Conservation (phyloP, 2,329 filamentous ascomycete species). For the Neobulgaria alba region DNA sequence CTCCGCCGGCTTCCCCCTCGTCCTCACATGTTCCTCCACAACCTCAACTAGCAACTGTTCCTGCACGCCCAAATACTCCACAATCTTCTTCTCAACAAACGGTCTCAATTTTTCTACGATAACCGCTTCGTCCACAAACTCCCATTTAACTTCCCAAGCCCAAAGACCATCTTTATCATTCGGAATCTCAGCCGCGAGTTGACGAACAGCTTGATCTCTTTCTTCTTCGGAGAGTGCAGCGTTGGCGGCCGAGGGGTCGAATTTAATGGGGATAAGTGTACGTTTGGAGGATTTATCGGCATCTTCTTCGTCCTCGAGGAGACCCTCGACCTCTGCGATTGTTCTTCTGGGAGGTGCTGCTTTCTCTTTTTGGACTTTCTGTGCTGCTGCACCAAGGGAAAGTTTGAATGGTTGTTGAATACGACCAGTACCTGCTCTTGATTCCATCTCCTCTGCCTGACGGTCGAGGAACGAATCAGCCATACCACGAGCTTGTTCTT, state of each 20-base stretch:
- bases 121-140: constrained; percentile 72
- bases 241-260: constrained; percentile 57
- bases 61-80: constrained; percentile 92
- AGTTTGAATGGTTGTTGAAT: constrained; percentile 79
- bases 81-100: constrained; percentile 96
- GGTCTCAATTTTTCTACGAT: constrained; percentile 81
- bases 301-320: constrained; percentile 92
- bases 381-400: constrained; percentile 80
- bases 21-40: constrained; percentile 77
- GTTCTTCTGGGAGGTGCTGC: constrained; percentile 60
- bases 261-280: constrained; percentile 74
- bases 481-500: constrained; percentile 72
- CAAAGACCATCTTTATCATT: constrained; percentile 79
- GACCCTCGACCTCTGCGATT: constrained; percentile 85
- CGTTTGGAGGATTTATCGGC: constrained; percentile 59
- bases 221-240: constrained; percentile 77
- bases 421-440: constrained; percentile 32
- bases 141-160: constrained; percentile 91
- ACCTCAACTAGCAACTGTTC: constrained; percentile 93
- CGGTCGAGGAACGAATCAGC: constrained; percentile 85
- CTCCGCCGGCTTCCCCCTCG: constrained; percentile 65
- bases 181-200: constrained; percentile 84
- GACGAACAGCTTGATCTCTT: constrained; percentile 68
- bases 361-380: constrained; percentile 54
- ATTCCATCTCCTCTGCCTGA: constrained; percentile 68